phyloP scores from a whole-genome alignment of 2,329 filamentous ascomycete species.

The Calonectria multiphialidica region DNA sequence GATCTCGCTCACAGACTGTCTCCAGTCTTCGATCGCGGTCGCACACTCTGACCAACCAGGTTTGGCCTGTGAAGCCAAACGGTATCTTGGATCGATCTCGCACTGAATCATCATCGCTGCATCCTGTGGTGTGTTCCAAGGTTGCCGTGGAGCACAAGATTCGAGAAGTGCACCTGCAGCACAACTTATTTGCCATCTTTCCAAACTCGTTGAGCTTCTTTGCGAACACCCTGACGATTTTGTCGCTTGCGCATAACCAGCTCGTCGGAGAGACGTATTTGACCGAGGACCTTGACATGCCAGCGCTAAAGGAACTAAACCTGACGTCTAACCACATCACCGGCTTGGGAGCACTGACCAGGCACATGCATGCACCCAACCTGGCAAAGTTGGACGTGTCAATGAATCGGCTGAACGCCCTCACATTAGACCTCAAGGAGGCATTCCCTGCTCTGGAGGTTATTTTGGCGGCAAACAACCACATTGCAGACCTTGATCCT shows the following conservation, averaged over 20 bases:
- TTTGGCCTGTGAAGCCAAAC: constrained; percentile 68
- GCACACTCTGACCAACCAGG: constrained; percentile 58
- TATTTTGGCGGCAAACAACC: constrained; percentile 84
- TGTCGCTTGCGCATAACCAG: constrained; percentile 83
- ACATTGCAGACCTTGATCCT: constrained; percentile 78
- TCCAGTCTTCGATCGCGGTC: constrained; percentile 59
- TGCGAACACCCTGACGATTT: constrained; percentile 74
- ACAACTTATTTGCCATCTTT: constrained; percentile 79
- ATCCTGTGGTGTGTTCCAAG: constrained; percentile 68
- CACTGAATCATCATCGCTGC: constrained; percentile 71
- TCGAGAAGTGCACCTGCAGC: constrained; percentile 75
- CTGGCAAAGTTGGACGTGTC: constrained; percentile 85
- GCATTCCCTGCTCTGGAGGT: constrained; percentile 78
- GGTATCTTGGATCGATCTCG: constrained; percentile 78
- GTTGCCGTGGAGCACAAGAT: constrained; percentile 65
- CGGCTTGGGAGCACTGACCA: constrained; percentile 74
- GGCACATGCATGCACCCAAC: constrained; percentile 77
- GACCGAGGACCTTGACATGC: constrained; percentile 74
- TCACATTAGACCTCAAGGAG: constrained; percentile 73
- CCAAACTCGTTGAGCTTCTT: constrained; percentile 80
- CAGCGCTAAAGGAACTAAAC: constrained; percentile 81
- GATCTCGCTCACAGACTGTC: constrained; percentile 62
- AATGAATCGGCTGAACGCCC: constrained; percentile 80
- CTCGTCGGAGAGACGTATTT: constrained; percentile 75
- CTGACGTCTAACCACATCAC: constrained; percentile 81